Evolutionary conservation across 306 rosid genomes (phyloP), one percentile per base, ranked within the genome.

Genomic region (Sicyos baderoa): DNA sequence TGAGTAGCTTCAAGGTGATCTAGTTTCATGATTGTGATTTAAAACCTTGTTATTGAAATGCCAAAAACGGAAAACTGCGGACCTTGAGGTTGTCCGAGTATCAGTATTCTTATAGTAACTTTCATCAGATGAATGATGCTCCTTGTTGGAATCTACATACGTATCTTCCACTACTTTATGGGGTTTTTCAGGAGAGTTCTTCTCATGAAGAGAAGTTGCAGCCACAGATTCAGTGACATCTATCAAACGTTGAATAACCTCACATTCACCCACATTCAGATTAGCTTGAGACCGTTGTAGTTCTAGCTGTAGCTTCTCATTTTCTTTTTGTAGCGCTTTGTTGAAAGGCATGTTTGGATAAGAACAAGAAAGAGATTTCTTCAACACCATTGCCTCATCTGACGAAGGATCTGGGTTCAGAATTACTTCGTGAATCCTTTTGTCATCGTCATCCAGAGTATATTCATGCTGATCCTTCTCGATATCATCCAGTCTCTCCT

Each of bases 391-490:
- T 58, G 97, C 59, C 64, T 87, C 95, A 35, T 78, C 81, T 71
- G 70, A 76, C 44, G 82, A 88, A 60, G 99, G 96, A 22, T 88
- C 96, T 11, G 96, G 99, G 72, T 90, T 89, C 64, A 94, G 81
- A 75, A 94, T 94, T 76, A 88, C 96, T 6, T 85, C 85, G 29
- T 94, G 99, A 52, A 84, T 82, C 79, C 77, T 82, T 82, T 88
- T 88, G 77, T 94, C 99, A 63, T 90, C 99, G 13, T 88, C 97
- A 77, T 94, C 99, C 85, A 94, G 82, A 75, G 99, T 90, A 84
- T 94, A 94, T 67, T 94, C 99, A 66, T 85, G 82, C 76, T 90
- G 99, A 84, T 94, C 97, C 81, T 61, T 84, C 77, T 85, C 99
- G 65, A 94, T 94, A 78, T 80, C 79, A 59, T 94, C 95, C 75